Evolutionary conservation across 2,329 filamentous ascomycete genomes (phyloP).

Genomic region (Diplodia mutila): DNA sequence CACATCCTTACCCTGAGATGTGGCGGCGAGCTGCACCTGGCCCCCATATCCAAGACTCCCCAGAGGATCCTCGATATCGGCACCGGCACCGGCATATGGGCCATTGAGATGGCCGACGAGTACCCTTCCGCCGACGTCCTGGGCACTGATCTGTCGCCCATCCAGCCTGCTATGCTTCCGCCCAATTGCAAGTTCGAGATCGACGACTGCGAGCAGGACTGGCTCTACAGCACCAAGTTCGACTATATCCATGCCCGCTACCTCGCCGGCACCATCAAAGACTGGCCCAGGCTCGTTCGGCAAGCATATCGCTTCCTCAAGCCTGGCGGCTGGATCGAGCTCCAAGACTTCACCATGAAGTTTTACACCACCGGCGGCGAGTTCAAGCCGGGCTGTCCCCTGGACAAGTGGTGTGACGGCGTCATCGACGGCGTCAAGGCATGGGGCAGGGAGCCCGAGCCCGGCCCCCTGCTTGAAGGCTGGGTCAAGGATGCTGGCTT

Average conservation of each 20-base stretch:
- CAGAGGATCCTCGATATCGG: constrained; percentile 38
- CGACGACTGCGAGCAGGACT: constrained; percentile 50
- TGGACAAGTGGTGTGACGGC: constrained; percentile 18
- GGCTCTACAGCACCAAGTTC: constrained; percentile 44
- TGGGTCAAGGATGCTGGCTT: constrained; percentile 36
- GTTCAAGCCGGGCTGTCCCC: constrained; percentile 28
- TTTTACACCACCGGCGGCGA: constrained; percentile 41
- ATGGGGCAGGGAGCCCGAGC: constrained; percentile 25
- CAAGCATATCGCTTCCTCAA: constrained; percentile 52
- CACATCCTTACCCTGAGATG: constrained; percentile 45
- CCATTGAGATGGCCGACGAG: constrained; percentile 40
- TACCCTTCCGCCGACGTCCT: constrained; percentile 41
- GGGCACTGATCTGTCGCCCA: constrained; percentile 55
- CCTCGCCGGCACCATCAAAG: constrained; percentile 57
- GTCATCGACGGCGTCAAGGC: constrained; percentile 17
- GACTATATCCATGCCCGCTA: constrained; percentile 62
- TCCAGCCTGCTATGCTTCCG: constrained; percentile 54
- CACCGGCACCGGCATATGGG: constrained; percentile 27
- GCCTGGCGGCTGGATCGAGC: constrained; percentile 41
- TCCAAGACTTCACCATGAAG: constrained; percentile 35
- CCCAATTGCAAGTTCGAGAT: constrained; percentile 55
- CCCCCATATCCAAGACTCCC: constrained; percentile 33
- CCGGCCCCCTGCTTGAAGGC: constrained; percentile 31
- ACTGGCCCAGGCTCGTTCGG: constrained; percentile 56
- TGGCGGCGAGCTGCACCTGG: constrained; percentile 41